Base-by-base conservation (phyloP, 1,284 basidiomycete genomes). In the Ganoderma resinaceum region DNA sequence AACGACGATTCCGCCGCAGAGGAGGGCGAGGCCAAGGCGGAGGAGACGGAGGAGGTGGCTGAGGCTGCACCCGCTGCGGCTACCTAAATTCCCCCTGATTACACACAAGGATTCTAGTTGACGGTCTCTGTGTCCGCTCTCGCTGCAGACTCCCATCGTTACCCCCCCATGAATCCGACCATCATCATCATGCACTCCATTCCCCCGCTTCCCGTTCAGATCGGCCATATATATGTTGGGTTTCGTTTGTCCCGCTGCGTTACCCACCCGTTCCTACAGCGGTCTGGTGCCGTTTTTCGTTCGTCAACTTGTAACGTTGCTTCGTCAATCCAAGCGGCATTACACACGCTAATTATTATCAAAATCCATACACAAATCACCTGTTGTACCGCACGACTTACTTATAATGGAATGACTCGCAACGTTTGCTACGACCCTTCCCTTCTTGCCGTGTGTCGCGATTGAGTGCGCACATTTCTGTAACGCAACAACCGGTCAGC, bases 221-320 rank as follows among this genome's bases (percentile, higher is more conserved):
- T 72, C 68, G 64, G 61, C 61, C 66, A 66, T 66, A 59, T 58
- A 57, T 70, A 66, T 66, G 67, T 66, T 65, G 67, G 71, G 71
- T 70, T 65, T 65, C 71, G 69, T 61, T 70, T 43, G 59, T 70
- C 55, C 67, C 69, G 65, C 59, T 69, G 70, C 72, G 70, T 62
- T 68, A 69, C 67, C 69, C 61, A 68, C 62, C 53, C 62, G 67
- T 72, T 73, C 67, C 66, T 63, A 67, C 63, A 71, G 70, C 79
- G 85, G 83, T 87, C 84, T 85, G 85, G 85, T 82, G 82, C 78
- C 82, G 81, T 83, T 82, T 80, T 75, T 78, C 76, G 78, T 76
- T 76, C 80, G 78, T 81, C 80, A 81, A 78, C 76, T 82, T 78
- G 81, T 80, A 74, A 67, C 60, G 75, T 75, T 73, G 74, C 74